Conservation (phyloP, 345 rosid genomes). For the Microcos paniculata region DNA sequence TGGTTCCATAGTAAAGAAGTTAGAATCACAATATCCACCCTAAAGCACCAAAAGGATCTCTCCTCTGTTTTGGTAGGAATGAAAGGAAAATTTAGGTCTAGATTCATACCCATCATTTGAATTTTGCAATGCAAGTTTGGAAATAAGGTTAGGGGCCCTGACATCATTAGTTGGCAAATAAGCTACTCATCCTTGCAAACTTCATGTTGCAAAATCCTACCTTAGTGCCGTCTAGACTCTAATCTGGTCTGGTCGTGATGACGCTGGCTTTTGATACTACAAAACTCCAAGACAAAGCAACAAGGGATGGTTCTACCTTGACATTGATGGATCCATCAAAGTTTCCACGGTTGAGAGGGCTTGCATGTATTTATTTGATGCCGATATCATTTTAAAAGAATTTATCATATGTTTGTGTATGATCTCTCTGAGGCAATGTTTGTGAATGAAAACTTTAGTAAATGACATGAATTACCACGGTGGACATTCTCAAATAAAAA, state of each 20-base stretch:
- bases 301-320: neutral
- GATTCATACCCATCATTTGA: slow-evolving; percentile 2
- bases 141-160: slow-evolving; percentile 20
- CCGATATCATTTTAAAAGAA: slow-evolving; percentile 8
- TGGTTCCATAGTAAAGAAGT: slow-evolving; percentile 48
- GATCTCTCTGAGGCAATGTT: slow-evolving; percentile 1
- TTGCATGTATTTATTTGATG: slow-evolving; percentile 20
- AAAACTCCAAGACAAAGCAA: slow-evolving; percentile 21
- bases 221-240: slow-evolving; percentile 16
- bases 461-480: neutral
- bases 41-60: slow-evolving; percentile 16
- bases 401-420: slow-evolving; percentile 13
- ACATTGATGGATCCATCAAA: slow-evolving; percentile 10
- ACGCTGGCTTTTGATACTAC: neutral
- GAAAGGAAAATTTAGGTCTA: neutral
- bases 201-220: slow-evolving; percentile 17
- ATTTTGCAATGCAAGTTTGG: slow-evolving; percentile 1
- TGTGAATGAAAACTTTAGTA: neutral
- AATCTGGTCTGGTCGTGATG: slow-evolving; percentile 12
- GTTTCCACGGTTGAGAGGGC: slow-evolving; percentile 10
- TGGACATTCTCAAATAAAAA: neutral
- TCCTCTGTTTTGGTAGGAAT: neutral
- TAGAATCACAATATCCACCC: slow-evolving; percentile 47
- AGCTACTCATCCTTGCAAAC: slow-evolving; percentile 8
- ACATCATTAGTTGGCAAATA: slow-evolving; percentile 22